Conservation (phyloP, 805 yeast species). For the Candida succiphila region DNA sequence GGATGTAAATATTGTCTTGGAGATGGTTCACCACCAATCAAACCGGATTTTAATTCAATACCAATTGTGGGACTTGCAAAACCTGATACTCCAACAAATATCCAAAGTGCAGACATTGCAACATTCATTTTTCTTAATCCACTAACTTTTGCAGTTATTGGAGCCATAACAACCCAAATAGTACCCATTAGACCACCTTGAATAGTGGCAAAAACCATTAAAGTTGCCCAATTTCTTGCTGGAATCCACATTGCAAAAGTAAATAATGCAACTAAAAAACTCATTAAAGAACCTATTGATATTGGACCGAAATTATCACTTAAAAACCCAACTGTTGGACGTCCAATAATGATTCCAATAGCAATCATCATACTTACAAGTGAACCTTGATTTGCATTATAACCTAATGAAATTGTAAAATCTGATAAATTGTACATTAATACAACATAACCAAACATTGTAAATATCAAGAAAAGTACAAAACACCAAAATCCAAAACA, state of each 20-base stretch:
- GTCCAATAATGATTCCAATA: slow-evolving; percentile 43
- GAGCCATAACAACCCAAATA: slow-evolving; percentile 44
- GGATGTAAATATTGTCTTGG: slow-evolving; percentile 43
- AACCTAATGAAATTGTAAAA: slow-evolving; percentile 52
- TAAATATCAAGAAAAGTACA: slow-evolving; percentile 29
- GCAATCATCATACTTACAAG: slow-evolving; percentile 51
- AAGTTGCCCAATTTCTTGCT: slow-evolving; percentile 45
- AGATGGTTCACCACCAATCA: slow-evolving; percentile 20
- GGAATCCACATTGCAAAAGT: slow-evolving; percentile 48
- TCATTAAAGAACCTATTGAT: slow-evolving; percentile 30
- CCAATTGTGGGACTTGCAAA: slow-evolving; percentile 57
- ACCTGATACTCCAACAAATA: slow-evolving; percentile 37
- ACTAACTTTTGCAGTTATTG: slow-evolving; percentile 40
- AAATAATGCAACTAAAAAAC: slow-evolving; percentile 29
- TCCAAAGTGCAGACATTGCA: slow-evolving; percentile 39
- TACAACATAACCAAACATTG: slow-evolving; percentile 53
- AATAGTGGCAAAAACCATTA: slow-evolving; percentile 39
- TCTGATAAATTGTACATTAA: slow-evolving; percentile 50
- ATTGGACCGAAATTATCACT: slow-evolving; percentile 44
- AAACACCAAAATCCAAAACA: slow-evolving; percentile 33
- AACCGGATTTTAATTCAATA: slow-evolving; percentile 30
- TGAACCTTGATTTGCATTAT: slow-evolving; percentile 42
- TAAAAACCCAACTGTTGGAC: slow-evolving; percentile 45
- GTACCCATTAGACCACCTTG: slow-evolving; percentile 54
- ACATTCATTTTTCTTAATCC: slow-evolving; percentile 45